Evolutionary conservation across 805 yeast genomes (phyloP).

Genomic region (Starmerella gropengiesseri): DNA sequence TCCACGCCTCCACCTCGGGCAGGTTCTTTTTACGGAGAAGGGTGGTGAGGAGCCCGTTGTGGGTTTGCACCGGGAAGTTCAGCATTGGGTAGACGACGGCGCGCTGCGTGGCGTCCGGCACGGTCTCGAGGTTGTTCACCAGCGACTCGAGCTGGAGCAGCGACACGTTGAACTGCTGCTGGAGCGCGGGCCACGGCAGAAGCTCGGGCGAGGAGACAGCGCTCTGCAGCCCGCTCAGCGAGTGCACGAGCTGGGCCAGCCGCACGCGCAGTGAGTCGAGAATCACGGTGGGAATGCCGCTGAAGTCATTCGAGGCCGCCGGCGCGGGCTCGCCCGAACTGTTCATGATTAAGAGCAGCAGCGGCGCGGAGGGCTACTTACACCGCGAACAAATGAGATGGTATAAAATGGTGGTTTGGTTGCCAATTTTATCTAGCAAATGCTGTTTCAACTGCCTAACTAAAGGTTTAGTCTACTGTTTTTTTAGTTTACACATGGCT

Average conservation of each 20-base stretch:
- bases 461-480: no score
- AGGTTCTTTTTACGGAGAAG: constrained; percentile 73
- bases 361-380: no score
- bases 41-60: constrained; percentile 73
- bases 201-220: constrained; percentile 39
- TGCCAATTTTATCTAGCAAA: no score
- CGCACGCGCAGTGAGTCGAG: constrained; percentile 23
- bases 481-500: no score
- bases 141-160: constrained; percentile 73
- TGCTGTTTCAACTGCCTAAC: no score
- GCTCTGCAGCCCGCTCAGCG: constrained; percentile 45
- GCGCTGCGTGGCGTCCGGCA: constrained; percentile 45
- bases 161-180: constrained; percentile 72
- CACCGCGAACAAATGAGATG: no score
- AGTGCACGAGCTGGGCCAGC: constrained; percentile 38
- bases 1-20: constrained; percentile 89
- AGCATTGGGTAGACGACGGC: constrained; percentile 79
- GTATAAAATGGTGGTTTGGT: no score
- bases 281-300: constrained; percentile 23
- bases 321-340: constrained; percentile 4
- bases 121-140: constrained; percentile 54
- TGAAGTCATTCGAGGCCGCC: neutral
- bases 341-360: constrained; percentile 7
- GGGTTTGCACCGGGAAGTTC: constrained; percentile 73
- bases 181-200: constrained; percentile 56